A percentile compares a stretch with the other conserved stretches of the same genome.
These are phyloP conservation scores for Globisporangium paddicum DNA, from an alignment of 352 stramenopile genomes.

Conservation along the genomic window DNA sequence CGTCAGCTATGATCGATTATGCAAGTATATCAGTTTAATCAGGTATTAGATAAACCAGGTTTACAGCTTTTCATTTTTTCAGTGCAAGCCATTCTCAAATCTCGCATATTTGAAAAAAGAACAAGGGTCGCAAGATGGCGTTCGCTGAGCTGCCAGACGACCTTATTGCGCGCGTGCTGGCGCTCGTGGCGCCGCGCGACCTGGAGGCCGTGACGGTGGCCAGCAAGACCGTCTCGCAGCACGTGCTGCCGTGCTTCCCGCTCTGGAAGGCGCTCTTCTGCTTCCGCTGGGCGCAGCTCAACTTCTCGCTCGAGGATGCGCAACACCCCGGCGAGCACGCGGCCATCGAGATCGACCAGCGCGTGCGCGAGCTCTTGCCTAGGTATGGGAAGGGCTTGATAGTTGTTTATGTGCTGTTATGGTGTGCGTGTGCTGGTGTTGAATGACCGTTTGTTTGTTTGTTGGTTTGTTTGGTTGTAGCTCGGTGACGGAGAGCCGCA, in stretches of 20 bases:
- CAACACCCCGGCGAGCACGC: neutral
- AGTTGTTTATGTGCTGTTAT: neutral
- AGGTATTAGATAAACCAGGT: too few relatives aligned
- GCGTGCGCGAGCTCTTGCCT: slow-evolving; percentile 37
- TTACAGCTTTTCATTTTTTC: too few relatives aligned
- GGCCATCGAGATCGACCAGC: slow-evolving; percentile 31
- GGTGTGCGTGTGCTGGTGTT: slow-evolving; percentile 15
- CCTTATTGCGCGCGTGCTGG: slow-evolving; percentile 39
- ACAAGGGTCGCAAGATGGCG: too few relatives aligned
- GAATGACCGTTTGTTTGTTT: neutral
- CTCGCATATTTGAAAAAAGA: too few relatives aligned
- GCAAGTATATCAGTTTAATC: too few relatives aligned
- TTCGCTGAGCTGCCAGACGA: slow-evolving; percentile 40
- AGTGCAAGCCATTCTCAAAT: too few relatives aligned
- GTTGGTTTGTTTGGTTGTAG: slow-evolving; percentile 10
- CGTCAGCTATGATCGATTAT: too few relatives aligned
- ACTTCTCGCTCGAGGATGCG: slow-evolving; percentile 41
- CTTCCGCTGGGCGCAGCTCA: slow-evolving; percentile 51
- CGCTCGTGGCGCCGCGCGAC: slow-evolving; percentile 37
- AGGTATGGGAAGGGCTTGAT: slow-evolving; percentile 19
- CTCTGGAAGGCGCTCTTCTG: slow-evolving; percentile 64
- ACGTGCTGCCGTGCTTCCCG: slow-evolving; percentile 49
- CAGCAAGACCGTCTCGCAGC: slow-evolving; percentile 28
- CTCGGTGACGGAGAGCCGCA: slow-evolving; percentile 47
- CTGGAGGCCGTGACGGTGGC: slow-evolving; percentile 55